A percentile compares a stretch with the other conserved stretches of the same genome.
Conservation (phyloP, 176 grass and related monocot species). For the Puccinellia tenuiflora region DNA sequence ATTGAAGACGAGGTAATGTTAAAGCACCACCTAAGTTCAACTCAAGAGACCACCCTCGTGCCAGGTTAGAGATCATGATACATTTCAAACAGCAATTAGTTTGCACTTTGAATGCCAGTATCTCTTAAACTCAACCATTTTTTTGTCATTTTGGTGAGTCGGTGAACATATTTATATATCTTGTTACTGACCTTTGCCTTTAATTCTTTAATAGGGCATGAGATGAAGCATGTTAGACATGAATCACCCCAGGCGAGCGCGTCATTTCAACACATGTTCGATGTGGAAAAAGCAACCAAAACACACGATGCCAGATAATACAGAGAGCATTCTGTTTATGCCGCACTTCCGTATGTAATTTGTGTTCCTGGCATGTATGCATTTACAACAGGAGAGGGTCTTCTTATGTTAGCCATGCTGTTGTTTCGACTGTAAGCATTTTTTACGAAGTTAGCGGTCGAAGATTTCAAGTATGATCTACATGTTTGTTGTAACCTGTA, state of each 20-base stretch:
- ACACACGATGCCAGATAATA: conserved; percentile 28
- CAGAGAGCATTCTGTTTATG: conserved; percentile 19
- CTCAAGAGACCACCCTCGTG: conserved; percentile 19
- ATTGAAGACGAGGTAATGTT: conserved; percentile 47
- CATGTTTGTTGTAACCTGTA: not conserved
- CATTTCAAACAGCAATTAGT: too few relatives aligned
- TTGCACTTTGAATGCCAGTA: too few relatives aligned
- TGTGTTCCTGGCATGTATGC: not conserved
- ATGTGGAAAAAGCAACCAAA: conserved; percentile 27
- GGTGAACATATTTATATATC: not conserved
- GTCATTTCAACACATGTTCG: conserved; percentile 17
- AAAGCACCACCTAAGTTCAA: conserved; percentile 34
- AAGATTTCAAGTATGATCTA: not conserved
- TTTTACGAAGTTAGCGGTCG: not conserved
- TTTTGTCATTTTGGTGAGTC: not conserved
- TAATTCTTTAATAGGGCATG: conserved; percentile 29
- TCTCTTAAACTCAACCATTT: too few relatives aligned
- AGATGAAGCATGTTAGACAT: conserved; percentile 38
- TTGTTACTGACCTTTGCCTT: not conserved
- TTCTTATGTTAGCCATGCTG: not conserved
- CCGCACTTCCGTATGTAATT: conserved; percentile 45
- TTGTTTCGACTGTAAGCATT: not conserved
- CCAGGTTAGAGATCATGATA: too few relatives aligned
- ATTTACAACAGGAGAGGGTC: not conserved
- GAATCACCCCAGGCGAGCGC: conserved; percentile 18